Base-by-base conservation (phyloP, 176 grass and related monocot species). In the Oryza meridionalis region DNA sequence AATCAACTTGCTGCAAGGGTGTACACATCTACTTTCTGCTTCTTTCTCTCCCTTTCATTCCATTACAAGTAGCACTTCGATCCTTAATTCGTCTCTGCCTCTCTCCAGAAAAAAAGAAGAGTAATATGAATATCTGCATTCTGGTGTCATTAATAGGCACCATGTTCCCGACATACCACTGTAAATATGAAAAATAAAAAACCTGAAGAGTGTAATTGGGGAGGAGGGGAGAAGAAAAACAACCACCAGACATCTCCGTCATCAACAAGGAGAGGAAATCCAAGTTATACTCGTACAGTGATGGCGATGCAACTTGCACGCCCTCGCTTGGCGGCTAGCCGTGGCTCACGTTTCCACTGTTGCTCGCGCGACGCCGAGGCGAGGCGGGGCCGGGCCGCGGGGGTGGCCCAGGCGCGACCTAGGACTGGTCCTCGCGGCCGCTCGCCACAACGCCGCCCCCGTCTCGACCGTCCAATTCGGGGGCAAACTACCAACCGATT, bases 381-480 rank as follows among this genome's bases (percentile, higher is more conserved):
- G 16, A 21, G 16, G 51, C 51, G 1, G 51, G 51, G 5, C 51
- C 51, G 51, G 51, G 29, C 35, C 6, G 33, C 6, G 35, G 35
- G 7, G 35, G 19, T 75, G 77, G 77, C 82, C 50, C 42, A 50
- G 64, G 16, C 70, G 38, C 42, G 69, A 88, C 9, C 16, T 14
- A 58, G 67, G 64, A 44, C 61, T 47, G 69, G 87, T 84, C 49
- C 81, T 49, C 77, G 16, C 17, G 7, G 19, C 55, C 65, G 5
- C 43, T 55, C 51, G 17, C 51, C 17, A 7, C 51, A 19, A 21
- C 16, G 4, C 17, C 7, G 40, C 64, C 65, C 62, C 65, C 65
- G 3, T 85, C 14, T 82, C 78, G 24, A 82, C 88, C 83, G 78
- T 86, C 78, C 44, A 86, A 77, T 47, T 71, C 2, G 42, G 51